phyloP scores from a whole-genome alignment of 2,329 filamentous ascomycete species.

The Aspergillus ruber region DNA sequence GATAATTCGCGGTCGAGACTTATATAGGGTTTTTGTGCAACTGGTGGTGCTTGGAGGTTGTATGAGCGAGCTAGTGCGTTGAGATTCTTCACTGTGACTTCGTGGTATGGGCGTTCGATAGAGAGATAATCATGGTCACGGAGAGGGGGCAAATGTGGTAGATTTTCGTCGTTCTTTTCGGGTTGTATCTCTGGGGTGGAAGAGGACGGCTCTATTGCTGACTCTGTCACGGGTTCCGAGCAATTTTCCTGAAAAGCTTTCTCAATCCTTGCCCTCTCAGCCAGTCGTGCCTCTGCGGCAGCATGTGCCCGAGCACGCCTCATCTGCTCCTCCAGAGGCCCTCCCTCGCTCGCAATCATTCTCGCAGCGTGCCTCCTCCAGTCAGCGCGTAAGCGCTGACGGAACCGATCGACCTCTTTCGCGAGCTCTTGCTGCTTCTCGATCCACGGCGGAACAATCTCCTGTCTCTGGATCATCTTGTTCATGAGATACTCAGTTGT shows the following conservation, averaged over 20 bases:
- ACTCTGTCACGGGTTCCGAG: not conserved
- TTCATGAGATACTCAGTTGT: slow-evolving; percentile 98
- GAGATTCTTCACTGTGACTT: slow-evolving; percentile 67
- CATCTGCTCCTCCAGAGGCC: slow-evolving; percentile 67
- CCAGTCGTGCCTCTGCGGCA: slow-evolving; percentile 56
- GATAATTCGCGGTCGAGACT: slow-evolving; percentile 73
- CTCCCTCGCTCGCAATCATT: slow-evolving; percentile 70
- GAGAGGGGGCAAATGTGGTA: slow-evolving; percentile 55
- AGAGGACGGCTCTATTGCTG: slow-evolving; percentile 2
- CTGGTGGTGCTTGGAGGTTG: slow-evolving; percentile 86
- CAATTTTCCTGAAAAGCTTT: slow-evolving; percentile 16
- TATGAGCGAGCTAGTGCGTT: slow-evolving; percentile 80
- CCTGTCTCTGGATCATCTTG: slow-evolving; percentile 94
- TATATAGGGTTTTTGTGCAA: slow-evolving; percentile 91
- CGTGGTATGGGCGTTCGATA: slow-evolving; percentile 67
- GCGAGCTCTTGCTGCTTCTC: slow-evolving; percentile 93
- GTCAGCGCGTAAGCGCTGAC: slow-evolving; percentile 66
- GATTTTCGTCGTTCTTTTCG: slow-evolving; percentile 8
- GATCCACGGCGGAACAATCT: slow-evolving; percentile 95
- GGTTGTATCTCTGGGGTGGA: not conserved
- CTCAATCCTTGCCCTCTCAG: slow-evolving; percentile 18
- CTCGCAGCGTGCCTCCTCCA: slow-evolving; percentile 80
- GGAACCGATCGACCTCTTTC: slow-evolving; percentile 62
- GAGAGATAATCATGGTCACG: slow-evolving; percentile 71
- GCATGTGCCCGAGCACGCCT: slow-evolving; percentile 66